These are phyloP conservation scores for Artemisia princeps DNA, from an alignment of 140 eudicot genomes.

Conservation along the genomic window DNA sequence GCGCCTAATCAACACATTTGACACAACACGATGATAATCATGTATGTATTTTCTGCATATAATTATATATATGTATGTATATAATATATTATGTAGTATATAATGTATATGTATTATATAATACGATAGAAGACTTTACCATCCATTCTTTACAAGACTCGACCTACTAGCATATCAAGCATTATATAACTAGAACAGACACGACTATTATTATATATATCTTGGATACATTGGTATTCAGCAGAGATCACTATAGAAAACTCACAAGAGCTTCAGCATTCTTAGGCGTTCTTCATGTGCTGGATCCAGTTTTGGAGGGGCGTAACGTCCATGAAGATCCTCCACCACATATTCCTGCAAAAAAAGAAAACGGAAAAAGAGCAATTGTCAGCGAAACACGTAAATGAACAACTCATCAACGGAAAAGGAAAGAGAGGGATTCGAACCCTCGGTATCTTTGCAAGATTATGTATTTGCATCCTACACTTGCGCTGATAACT, in stretches of 20 bases:
- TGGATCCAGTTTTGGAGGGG: conserved; percentile 62
- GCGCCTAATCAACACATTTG: no score
- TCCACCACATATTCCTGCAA: conserved; percentile 72
- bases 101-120: not conserved
- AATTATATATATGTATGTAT: no score
- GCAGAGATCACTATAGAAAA: not conserved
- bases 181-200: not conserved
- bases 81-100: no score
- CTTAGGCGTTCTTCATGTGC: conserved; percentile 56
- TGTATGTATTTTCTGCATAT: no score
- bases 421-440: no score
- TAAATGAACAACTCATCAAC: no score
- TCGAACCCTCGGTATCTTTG: no score
- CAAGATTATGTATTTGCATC: no score
- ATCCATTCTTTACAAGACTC: conserved; percentile 17
- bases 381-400: no score
- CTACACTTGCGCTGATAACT: no score
- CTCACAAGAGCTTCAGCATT: conserved; percentile 59
- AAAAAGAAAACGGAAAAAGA: not conserved
- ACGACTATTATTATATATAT: not conserved
- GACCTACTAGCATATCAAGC: conserved; percentile 9
- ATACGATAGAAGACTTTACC: not conserved
- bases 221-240: not conserved
- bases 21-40: no score
- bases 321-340: conserved; percentile 66